Base-by-base conservation (phyloP, 2,329 filamentous ascomycete genomes). In the Fusarium sambucinum region DNA sequence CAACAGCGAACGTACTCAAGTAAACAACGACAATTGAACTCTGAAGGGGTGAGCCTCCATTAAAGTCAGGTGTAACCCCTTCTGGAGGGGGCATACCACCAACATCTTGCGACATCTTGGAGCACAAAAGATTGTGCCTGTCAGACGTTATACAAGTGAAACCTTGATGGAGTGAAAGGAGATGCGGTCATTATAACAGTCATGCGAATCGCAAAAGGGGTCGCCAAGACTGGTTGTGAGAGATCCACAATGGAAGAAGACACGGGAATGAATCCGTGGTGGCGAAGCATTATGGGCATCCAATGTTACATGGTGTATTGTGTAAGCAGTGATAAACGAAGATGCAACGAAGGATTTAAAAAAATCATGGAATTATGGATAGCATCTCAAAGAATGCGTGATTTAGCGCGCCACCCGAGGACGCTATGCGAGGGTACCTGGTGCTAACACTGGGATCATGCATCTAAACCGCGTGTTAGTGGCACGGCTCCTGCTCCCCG, bases 31-130 rank as follows among this genome's bases (percentile, higher is more conserved):
- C 19, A 2, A 59, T n/a, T 4, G 32, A 33, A 4, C 23, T 14
- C 27, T 59, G 50, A 6, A 59, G 56, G 5, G 27, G 17, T 2
- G 33, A 55, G 3, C 27, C 12, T 6, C 56, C 50, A 16, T 35
- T 23, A 7, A 55, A 46, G n/a, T 59, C 33, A 1, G 50, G 50
- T 1, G 35, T 59, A 12, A 59, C 41, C 3, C 41, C 50, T 13
- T 55, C 14, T 4, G 56, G 56, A n/a, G 56, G 50, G 17, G 56
- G 50, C 50, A 59, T 59, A 3, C 40, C 48, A 8, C 55, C 55
- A 12, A 45, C 17, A 14, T 37, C 46, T 4, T 50, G 46, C 6
- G 33, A 38, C 46, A 50, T 50, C 3, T 17, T 47, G n/a, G 30
- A 32, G 6, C 8, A 21, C 12, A 12, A 14, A 8, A 21, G 4